A percentile compares a stretch with the other conserved stretches of the same genome.
phyloP scores from a whole-genome alignment of 2,329 filamentous ascomycete species.

The Periconia digitata region DNA sequence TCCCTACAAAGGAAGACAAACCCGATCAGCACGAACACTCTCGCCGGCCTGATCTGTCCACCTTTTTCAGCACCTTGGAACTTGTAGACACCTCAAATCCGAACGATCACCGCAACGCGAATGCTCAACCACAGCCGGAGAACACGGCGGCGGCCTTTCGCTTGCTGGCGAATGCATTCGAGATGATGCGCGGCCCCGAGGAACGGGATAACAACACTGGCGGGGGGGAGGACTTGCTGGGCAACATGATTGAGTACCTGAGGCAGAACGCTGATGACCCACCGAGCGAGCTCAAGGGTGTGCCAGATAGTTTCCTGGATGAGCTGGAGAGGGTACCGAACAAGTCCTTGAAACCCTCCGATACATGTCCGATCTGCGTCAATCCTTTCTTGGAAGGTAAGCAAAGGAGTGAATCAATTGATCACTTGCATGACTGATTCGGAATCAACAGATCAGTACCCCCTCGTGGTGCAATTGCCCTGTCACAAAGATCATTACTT shows the following conservation, averaged over 20 bases:
- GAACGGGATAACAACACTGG: constrained; percentile 26
- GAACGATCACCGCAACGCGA: constrained; percentile 53
- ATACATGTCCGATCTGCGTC: constrained; percentile 62
- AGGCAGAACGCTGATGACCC: constrained; percentile 60
- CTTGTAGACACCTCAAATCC: constrained; percentile 57
- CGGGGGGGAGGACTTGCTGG: constrained; percentile 45
- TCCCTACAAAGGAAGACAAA: constrained; percentile 41
- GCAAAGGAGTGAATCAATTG: no score
- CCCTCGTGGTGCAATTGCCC: constrained; percentile 64
- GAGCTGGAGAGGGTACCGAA: constrained; percentile 62
- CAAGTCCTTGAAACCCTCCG: constrained; percentile 53
- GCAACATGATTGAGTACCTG: constrained; percentile 58
- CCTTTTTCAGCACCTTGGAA: constrained; percentile 65
- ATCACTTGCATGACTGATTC: constrained; percentile 20
- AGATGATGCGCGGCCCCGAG: constrained; percentile 55
- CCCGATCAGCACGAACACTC: constrained; percentile 42
- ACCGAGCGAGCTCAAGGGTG: constrained; percentile 61
- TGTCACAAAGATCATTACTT: constrained; percentile 65
- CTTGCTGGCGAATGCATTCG: constrained; percentile 62
- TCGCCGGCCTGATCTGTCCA: constrained; percentile 64
- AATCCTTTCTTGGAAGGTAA: constrained; percentile 62
- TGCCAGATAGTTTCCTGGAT: constrained; percentile 62
- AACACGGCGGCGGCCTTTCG: constrained; percentile 63
- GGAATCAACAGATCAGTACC: constrained; percentile 52
- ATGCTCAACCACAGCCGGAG: constrained; percentile 61